Evolutionary conservation across 2,329 filamentous ascomycete genomes (phyloP).

Genomic region (Cladosporium colombiae): DNA sequence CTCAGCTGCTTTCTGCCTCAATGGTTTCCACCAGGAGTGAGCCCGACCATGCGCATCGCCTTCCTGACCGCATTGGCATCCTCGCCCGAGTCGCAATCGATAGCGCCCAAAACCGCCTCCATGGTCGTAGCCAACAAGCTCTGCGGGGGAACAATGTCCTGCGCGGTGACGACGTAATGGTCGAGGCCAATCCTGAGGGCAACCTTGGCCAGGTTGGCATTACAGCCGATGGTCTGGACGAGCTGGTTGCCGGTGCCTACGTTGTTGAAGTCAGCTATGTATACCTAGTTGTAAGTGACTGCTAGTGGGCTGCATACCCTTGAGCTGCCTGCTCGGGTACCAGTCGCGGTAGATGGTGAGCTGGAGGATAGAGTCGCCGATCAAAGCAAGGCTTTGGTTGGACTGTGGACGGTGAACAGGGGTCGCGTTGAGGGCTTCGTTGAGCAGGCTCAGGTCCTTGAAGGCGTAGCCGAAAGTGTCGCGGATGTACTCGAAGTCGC

Average conservation of each 20-base stretch:
- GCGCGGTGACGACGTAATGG: neutral
- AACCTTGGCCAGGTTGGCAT: conserved; percentile 11
- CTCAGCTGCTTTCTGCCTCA: too few species aligned
- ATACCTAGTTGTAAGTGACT: neutral
- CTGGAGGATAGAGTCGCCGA: conserved; percentile 24
- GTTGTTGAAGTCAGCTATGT: neutral
- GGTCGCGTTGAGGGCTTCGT: conserved; percentile 16
- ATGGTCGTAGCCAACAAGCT: neutral
- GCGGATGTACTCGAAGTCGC: neutral
- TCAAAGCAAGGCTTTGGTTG: conserved; percentile 25
- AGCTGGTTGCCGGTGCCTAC: conserved; percentile 11
- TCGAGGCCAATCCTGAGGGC: neutral
- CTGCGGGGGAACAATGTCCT: neutral
- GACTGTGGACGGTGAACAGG: conserved; percentile 18
- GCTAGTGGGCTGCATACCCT: conserved; percentile 10
- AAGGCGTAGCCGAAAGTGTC: neutral
- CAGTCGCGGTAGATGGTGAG: conserved; percentile 23
- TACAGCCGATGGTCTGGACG: conserved; percentile 13
- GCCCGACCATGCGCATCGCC: neutral
- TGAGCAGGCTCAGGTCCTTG: neutral
- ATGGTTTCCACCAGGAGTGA: neutral
- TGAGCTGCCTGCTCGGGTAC: conserved; percentile 22
- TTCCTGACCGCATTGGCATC: neutral
- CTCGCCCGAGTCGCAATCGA: neutral
- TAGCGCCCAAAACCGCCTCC: neutral